Evolutionary conservation across 331 rosid genomes (phyloP), one percentile per base, ranked within the genome.

Genomic region (Prunus yedoensis): DNA sequence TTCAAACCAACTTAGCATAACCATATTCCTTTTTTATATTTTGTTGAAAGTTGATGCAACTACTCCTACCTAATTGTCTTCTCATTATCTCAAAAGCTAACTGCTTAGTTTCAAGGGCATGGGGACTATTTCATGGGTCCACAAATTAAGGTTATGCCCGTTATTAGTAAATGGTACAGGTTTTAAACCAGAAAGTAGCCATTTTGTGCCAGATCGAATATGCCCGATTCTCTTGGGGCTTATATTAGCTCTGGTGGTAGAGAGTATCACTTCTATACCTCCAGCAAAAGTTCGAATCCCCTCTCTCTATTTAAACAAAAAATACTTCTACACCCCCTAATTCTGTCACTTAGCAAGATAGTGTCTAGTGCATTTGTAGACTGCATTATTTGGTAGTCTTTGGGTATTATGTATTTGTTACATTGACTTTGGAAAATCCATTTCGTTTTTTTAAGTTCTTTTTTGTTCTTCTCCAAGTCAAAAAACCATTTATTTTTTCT

Each of bases 31-130:
- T 78, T 74, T 41, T 73, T 73, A 66, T 81, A 56, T 23, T 47
- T 14, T 76, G 27, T 78, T 80, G 82, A 78, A 78, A 75, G 85
- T 90, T 84, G 99, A 87, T 92, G 77, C 92, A 91, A 84, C 99
- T 35, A 89, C 85, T 83, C 74, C 75, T 79, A 91, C 92, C 89
- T 43, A 80, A 45, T 51, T 75, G 3, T 23, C 28, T 32, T 45
- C 51, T 27, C 63, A 20, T 71, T 68, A 14, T 45, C 54, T 66
- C 23, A 5, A 47, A 47, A 49, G 59, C 8, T 38, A 38, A 38
- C 43, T 38, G 25, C 57, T 51, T 71, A 59, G 47, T 2, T 75
- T 75, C 35, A 5, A 60, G 41, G 66, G 66, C 14, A 10, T 27
- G 8, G 1, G 30, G 46, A 32, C 46, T 12, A 16, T 23, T 12